Evolutionary conservation across 176 grass and related monocot genomes (phyloP).

Genomic region (Zea mays): Zm-B73-REFERENCE-NAM-5.0 NC_050104.1:78687001-78687500

Average conservation of each 20-base stretch:
- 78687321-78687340: constrained; percentile 85
- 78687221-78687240: constrained; percentile 63
- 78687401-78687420: constrained; percentile 81
- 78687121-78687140: constrained; percentile 48
- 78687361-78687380: constrained; percentile 66
- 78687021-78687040: constrained; percentile 35
- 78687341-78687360: constrained; percentile 64
- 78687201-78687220: constrained; percentile 69
- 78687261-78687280: background rate
- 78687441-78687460: constrained; percentile 87
- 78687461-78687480: constrained; percentile 78
- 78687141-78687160: constrained; percentile 50
- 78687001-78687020: constrained; percentile 65
- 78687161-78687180: constrained; percentile 77
- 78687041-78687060: constrained; percentile 36
- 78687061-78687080: constrained; percentile 51
- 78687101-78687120: constrained; percentile 84
- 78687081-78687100: constrained; percentile 41
- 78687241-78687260: background rate
- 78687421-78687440: constrained; percentile 63
- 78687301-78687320: background rate
- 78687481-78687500: constrained; percentile 65
- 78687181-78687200: constrained; percentile 91
- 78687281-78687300: background rate
- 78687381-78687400: constrained; percentile 60